Evolutionary conservation across 192 early-diverging fungal species (phyloP), one percentile per base, ranked within the genome.

Genomic region (Backusella mclennaniae): DNA sequence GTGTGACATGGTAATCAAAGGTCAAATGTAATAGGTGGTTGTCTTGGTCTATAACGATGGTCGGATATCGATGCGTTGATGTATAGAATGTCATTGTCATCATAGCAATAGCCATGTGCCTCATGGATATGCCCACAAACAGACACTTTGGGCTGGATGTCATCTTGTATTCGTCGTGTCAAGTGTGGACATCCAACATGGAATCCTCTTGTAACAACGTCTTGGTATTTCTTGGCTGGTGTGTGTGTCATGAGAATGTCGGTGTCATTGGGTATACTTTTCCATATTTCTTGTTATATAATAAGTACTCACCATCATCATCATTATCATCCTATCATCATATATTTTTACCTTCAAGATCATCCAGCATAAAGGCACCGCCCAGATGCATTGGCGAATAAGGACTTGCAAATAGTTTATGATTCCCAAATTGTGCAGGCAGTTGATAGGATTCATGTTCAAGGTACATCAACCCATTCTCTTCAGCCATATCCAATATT

Each of bases 41-140:
- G 68, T 6, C 44, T 35, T 7, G 77, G 63, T 26, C 53, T 66
- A 35, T 83, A 83, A 14, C 74, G 52, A 11, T 52, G 12, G 23
- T 73, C 79, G 0, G 26, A 69, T 38, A 75, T 74, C 21, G 56
- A 73, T 33, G 82, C 77, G 38, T 83, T 83, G 31, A 80, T 67
- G 52, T 46, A 83, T 6, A 83, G 26, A 19, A 29, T 73, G 8
- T 35, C 33, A 5, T 77, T 35, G 6, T 76, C 73, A 19, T 66
- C 19, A 41, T 52, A 41, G 0, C 36, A 44, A 39, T 56, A 72
- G 4, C 82, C 82, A 53, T 80, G 35, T 6, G 75, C 67, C 36
- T 83, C 82, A 35, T 83, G 82, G 56, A 83, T 83, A 73, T 83
- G 82, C 14, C 82, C 82, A 75, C 76, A 83, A 5, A 83, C 59